phyloP scores from a whole-genome alignment of 78 protist genomes.

The Monocercomonoides exilis region DNA sequence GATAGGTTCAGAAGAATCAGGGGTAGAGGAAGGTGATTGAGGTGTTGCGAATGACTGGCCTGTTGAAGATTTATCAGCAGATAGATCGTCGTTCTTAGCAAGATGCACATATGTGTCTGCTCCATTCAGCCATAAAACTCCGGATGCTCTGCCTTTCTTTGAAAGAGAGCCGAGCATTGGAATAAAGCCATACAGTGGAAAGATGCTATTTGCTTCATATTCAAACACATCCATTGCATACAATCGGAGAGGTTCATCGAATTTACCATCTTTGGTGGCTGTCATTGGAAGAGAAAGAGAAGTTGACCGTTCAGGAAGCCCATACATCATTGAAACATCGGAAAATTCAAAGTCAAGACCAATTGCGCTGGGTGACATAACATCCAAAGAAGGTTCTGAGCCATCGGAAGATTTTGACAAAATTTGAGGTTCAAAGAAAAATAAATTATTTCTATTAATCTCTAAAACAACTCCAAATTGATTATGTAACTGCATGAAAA shows the following conservation, averaged over 20 bases:
- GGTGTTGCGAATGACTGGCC: not conserved
- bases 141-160: not conserved
- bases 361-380: not conserved
- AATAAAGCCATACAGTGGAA: not conserved
- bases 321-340: not conserved
- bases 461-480: not conserved
- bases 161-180: slow-evolving; percentile 65
- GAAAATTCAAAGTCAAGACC: not conserved
- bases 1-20: not conserved
- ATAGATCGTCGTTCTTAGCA: not conserved
- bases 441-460: not conserved
- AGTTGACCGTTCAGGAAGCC: not conserved
- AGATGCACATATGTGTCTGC: slow-evolving; percentile 86
- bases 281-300: not conserved
- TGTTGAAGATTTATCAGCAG: not conserved
- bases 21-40: not conserved
- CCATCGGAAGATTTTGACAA: not conserved
- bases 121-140: slow-evolving; percentile 77
- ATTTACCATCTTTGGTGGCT: not conserved
- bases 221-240: slow-evolving; percentile 89
- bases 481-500: no score
- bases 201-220: not conserved
- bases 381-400: not conserved
- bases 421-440: not conserved
- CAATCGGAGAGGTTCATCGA: slow-evolving; percentile 78